Evolutionary conservation across 2,329 filamentous ascomycete species (phyloP).

Genomic region (Pestalotiopsis sp.): DNA sequence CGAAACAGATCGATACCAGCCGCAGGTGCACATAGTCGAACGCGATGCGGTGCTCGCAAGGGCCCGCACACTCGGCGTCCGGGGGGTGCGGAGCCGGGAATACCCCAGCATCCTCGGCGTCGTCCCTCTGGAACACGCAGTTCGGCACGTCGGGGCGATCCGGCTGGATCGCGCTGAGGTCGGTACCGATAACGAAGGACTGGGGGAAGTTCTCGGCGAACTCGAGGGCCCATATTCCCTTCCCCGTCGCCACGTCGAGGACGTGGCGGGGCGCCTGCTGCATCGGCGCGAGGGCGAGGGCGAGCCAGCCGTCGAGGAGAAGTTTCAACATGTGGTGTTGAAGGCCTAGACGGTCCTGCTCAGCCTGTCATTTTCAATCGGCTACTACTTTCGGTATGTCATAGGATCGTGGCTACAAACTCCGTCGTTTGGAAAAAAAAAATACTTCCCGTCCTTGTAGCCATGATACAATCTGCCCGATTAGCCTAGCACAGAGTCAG

Average conservation of each 20-base stretch:
- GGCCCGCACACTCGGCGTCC: neutral
- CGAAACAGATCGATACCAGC: neutral
- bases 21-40: constrained; percentile 7
- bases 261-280: neutral
- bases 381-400: neutral
- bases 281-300: neutral
- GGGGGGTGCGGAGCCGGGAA: neutral
- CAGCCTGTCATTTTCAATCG: neutral
- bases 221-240: neutral
- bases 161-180: constrained; percentile 3
- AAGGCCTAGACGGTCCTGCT: neutral
- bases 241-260: neutral
- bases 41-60: neutral
- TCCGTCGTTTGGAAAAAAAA: constrained; percentile 1
- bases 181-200: constrained; percentile 1
- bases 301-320: neutral
- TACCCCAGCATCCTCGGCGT: neutral
- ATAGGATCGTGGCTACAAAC: neutral
- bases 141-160: neutral
- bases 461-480: constrained; percentile 8
- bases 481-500: constrained; percentile 2
- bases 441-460: constrained; percentile 6
- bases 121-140: neutral
- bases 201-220: neutral
- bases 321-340: neutral